phyloP scores from a whole-genome alignment of 257 asterid species.

The Capsicum baccatum region DNA sequence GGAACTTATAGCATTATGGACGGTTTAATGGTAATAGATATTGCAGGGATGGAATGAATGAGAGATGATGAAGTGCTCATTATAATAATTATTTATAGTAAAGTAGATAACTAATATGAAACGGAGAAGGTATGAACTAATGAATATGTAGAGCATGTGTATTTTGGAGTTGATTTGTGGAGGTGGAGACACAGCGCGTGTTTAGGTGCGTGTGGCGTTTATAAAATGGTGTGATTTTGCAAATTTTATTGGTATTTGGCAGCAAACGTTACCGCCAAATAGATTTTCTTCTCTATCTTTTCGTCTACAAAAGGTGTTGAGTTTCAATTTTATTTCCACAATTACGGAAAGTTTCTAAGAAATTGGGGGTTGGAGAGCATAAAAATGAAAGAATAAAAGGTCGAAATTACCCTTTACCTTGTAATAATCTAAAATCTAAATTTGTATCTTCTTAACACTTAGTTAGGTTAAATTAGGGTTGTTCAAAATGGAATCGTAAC shows the following conservation, averaged over 20 bases:
- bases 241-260: constrained; percentile 55
- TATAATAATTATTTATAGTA: too few species aligned
- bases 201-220: constrained; percentile 34
- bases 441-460: not conserved
- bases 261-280: constrained; percentile 81
- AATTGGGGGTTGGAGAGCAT: not conserved
- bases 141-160: constrained; percentile 35
- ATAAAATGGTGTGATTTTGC: constrained; percentile 17
- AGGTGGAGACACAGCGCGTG: constrained; percentile 34
- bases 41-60: too few species aligned
- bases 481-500: too few species aligned
- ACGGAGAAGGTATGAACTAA: too few species aligned
- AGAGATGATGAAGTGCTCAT: too few species aligned
- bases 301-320: constrained; percentile 25
- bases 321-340: constrained; percentile 11
- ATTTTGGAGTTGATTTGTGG: not conserved
- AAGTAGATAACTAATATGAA: too few species aligned
- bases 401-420: not conserved
- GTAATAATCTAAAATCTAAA: not conserved
- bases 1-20: too few species aligned
- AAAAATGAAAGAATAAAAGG: not conserved
- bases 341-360: not conserved
- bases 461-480: not conserved
- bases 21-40: too few species aligned
- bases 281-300: constrained; percentile 36